A percentile compares a stretch with the other conserved stretches of the same genome.
phyloP scores from a whole-genome alignment of 1,284 basidiomycete species.

The Jaminaea rosea region DNA sequence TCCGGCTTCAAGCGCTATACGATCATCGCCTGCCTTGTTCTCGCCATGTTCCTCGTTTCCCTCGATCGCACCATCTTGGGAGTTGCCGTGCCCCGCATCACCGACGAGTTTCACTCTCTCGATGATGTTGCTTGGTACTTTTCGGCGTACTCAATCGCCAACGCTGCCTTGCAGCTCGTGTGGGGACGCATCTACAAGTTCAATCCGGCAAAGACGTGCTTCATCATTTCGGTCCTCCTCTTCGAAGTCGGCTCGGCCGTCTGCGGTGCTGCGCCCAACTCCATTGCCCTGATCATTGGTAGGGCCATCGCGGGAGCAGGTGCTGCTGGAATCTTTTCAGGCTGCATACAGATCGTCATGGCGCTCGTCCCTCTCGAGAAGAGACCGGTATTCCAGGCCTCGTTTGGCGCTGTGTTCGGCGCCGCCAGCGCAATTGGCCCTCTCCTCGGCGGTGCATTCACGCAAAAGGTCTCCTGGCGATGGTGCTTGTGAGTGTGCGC shows the following conservation, averaged over 20 bases:
- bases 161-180: slow-evolving; percentile 22
- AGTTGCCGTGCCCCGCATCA: slow-evolving; percentile 36
- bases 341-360: slow-evolving; percentile 50
- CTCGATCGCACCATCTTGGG: slow-evolving; percentile 14
- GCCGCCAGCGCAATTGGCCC: slow-evolving; percentile 41
- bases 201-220: slow-evolving; percentile 50
- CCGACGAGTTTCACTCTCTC: slow-evolving; percentile 51
- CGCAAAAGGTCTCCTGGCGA: slow-evolving; percentile 45
- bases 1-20: too few species aligned
- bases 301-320: slow-evolving; percentile 53
- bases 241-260: slow-evolving; percentile 53
- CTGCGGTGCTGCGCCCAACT: slow-evolving; percentile 52
- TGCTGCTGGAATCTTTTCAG: slow-evolving; percentile 53
- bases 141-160: slow-evolving; percentile 51
- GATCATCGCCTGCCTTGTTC: slow-evolving; percentile 7
- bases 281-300: slow-evolving; percentile 52
- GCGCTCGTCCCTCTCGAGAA: slow-evolving; percentile 48
- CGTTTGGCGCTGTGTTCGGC: slow-evolving; percentile 25
- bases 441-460: slow-evolving; percentile 41
- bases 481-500: too few species aligned
- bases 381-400: slow-evolving; percentile 48
- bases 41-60: slow-evolving; percentile 11
- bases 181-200: slow-evolving; percentile 31
- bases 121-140: slow-evolving; percentile 51
- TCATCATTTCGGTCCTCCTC: slow-evolving; percentile 50